Percentiles rank a stretch among this genome's conserved stretches.
phyloP scores from a whole-genome alignment of 768 basidiomycete species.

The Lactifluus subvellereus region DNA sequence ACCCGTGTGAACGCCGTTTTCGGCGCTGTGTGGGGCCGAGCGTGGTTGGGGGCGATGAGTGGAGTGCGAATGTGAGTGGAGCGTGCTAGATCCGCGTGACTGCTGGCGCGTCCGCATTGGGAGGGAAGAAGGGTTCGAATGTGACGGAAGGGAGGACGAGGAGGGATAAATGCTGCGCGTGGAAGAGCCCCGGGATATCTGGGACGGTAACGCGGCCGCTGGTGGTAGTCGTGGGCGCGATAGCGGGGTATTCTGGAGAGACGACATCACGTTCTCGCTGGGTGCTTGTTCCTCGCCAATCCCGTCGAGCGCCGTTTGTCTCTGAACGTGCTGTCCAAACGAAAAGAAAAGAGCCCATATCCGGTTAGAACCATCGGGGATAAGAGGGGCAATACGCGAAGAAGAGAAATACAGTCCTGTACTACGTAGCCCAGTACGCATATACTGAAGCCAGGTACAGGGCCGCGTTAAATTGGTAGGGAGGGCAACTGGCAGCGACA shows the following conservation, averaged over 20 bases:
- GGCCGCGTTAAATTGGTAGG: not conserved
- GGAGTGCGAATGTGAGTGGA: not conserved
- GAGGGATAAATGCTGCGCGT: constrained; percentile 19
- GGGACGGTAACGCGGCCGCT: not conserved
- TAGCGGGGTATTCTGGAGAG: not conserved
- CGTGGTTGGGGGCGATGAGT: not conserved
- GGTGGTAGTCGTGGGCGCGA: not conserved
- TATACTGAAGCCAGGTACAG: not conserved
- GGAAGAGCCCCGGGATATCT: constrained; percentile 9
- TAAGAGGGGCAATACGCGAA: not conserved
- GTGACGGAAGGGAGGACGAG: constrained; percentile 9
- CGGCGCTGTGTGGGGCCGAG: not conserved
- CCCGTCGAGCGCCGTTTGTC: not conserved
- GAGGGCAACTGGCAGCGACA: not conserved
- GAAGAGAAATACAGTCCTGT: not conserved
- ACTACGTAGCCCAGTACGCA: not conserved
- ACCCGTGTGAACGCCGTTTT: not conserved
- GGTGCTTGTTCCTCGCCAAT: not conserved
- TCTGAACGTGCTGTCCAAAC: constrained; percentile 4
- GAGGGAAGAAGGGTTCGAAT: not conserved
- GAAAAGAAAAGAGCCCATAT: not conserved
- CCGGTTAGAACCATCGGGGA: not conserved
- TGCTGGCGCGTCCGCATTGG: constrained; percentile 2
- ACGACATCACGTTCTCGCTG: not conserved
- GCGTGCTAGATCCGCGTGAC: constrained; percentile 8